Evolutionary conservation across 108 stramenopile species (phyloP).

Genomic region (Fragilariopsis cylindrus): DNA sequence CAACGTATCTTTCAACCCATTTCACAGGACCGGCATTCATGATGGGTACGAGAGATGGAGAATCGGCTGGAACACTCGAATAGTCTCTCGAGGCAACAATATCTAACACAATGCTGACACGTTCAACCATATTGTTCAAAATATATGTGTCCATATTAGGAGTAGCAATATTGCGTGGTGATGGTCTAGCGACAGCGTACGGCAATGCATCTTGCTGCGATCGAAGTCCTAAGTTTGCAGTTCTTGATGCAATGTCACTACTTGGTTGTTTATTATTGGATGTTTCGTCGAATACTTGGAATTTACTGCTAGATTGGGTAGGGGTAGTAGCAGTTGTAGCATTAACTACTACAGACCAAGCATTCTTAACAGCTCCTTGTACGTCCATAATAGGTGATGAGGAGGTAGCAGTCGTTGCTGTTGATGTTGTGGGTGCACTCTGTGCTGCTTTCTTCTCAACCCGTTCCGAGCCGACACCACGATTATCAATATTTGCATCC

Average conservation of each 20-base stretch:
- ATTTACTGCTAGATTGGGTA: slow-evolving; percentile 8
- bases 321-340: slow-evolving; percentile 16
- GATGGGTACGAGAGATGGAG: slow-evolving; percentile 33
- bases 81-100: slow-evolving; percentile 33
- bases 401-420: not conserved
- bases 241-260: slow-evolving; percentile 28
- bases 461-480: not conserved
- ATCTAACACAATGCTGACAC: slow-evolving; percentile 43
- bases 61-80: slow-evolving; percentile 37
- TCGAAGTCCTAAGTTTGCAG: slow-evolving; percentile 34
- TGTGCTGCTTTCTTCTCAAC: slow-evolving; percentile 6
- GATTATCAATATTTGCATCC: slow-evolving; percentile 33
- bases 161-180: not conserved
- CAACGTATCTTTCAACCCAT: slow-evolving; percentile 96
- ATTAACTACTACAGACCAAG: slow-evolving; percentile 12
- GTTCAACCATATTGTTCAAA: slow-evolving; percentile 41
- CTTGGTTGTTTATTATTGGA: not conserved
- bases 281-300: slow-evolving; percentile 44
- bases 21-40: slow-evolving; percentile 58
- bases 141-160: slow-evolving; percentile 25
- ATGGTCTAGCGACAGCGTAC: not conserved
- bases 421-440: not conserved
- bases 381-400: slow-evolving; percentile 16
- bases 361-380: slow-evolving; percentile 26
- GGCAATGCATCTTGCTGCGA: not conserved